Evolutionary conservation across 768 basidiomycete species (phyloP).

Genomic region (Leccinum barrowsii): DNA sequence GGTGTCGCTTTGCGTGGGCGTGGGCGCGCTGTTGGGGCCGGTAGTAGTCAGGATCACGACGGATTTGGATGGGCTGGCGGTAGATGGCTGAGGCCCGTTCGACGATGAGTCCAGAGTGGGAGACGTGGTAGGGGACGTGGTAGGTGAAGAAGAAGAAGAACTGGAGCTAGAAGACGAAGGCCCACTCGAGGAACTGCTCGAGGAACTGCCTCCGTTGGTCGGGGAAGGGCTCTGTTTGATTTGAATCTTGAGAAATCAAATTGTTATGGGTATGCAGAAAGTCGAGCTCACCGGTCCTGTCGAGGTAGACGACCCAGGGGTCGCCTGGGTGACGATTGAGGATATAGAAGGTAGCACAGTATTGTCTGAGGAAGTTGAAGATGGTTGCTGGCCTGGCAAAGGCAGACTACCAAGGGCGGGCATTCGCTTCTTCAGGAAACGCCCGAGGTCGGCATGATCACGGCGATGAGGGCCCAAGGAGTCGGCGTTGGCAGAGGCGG

Average conservation of each 20-base stretch:
- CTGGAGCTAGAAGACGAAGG: slow-evolving; percentile 18
- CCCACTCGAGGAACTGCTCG: slow-evolving; percentile 10
- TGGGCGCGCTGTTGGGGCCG: slow-evolving; percentile 8
- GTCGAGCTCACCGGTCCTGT: slow-evolving; percentile 19
- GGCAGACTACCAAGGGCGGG: slow-evolving; percentile 17
- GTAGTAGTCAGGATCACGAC: slow-evolving; percentile 37
- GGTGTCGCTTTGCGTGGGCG: slow-evolving; percentile 22
- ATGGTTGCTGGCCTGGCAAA: slow-evolving; percentile 11
- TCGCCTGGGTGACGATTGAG: slow-evolving; percentile 10
- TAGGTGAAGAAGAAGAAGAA: slow-evolving; percentile 16
- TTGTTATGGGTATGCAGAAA: neutral
- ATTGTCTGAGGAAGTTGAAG: slow-evolving; percentile 8
- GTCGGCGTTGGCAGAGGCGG: slow-evolving; percentile 45
- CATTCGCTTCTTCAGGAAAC: slow-evolving; percentile 66
- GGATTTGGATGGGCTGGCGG: slow-evolving; percentile 45
- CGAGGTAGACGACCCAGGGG: slow-evolving; percentile 13
- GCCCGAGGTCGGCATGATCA: slow-evolving; percentile 56
- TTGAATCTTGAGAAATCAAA: slow-evolving; percentile 1
- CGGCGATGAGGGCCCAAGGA: slow-evolving; percentile 42
- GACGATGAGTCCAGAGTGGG: slow-evolving; percentile 17
- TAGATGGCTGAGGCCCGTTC: slow-evolving; percentile 8
- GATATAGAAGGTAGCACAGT: neutral
- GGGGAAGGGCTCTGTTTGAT: slow-evolving; percentile 13
- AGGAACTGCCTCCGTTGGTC: slow-evolving; percentile 1
- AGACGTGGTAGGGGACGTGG: slow-evolving; percentile 15